phyloP scores from a whole-genome alignment of 108 stramenopile genomes.

The Bacterosira constricta region DNA sequence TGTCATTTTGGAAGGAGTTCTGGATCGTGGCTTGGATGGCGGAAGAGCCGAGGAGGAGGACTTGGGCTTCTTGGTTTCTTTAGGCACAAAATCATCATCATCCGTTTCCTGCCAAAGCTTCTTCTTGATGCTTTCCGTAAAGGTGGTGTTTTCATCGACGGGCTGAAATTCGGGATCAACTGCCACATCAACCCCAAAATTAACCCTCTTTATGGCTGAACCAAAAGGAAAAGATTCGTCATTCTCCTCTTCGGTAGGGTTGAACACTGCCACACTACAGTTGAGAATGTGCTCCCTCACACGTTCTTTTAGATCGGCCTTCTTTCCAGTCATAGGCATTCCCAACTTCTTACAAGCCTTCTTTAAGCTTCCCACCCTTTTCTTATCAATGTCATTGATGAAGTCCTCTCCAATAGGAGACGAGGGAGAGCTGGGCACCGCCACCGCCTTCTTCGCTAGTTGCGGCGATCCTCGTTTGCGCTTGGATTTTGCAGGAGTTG shows the following conservation, averaged over 20 bases:
- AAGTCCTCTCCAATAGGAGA: constrained; percentile 1
- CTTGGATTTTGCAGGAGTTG: constrained; percentile 41
- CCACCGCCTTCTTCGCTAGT: constrained; percentile 3
- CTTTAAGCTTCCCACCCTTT: constrained; percentile 36
- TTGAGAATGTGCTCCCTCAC: constrained; percentile 11
- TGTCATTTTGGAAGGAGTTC: neutral
- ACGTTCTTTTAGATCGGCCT: constrained; percentile 40
- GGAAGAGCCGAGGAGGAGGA: neutral
- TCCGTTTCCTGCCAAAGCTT: constrained; percentile 13
- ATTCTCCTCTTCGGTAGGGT: neutral
- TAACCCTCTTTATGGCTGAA: constrained; percentile 16
- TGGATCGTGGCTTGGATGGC: neutral
- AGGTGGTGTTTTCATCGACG: constrained; percentile 4
- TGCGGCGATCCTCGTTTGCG: neutral
- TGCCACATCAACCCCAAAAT: constrained; percentile 16
- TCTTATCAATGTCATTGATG: constrained; percentile 13
- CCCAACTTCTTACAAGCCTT: constrained; percentile 34
- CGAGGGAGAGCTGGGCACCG: neutral
- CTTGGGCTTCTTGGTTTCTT: neutral
- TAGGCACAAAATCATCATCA: neutral
- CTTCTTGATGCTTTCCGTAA: constrained; percentile 14
- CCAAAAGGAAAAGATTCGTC: too few relatives aligned
- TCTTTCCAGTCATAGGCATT: constrained; percentile 40
- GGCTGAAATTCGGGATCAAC: neutral
- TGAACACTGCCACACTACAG: neutral